Evolutionary conservation across 169 alveolate species (phyloP), one percentile per base, ranked within the genome.

Genomic region (Cryptosporidium bovis): DNA sequence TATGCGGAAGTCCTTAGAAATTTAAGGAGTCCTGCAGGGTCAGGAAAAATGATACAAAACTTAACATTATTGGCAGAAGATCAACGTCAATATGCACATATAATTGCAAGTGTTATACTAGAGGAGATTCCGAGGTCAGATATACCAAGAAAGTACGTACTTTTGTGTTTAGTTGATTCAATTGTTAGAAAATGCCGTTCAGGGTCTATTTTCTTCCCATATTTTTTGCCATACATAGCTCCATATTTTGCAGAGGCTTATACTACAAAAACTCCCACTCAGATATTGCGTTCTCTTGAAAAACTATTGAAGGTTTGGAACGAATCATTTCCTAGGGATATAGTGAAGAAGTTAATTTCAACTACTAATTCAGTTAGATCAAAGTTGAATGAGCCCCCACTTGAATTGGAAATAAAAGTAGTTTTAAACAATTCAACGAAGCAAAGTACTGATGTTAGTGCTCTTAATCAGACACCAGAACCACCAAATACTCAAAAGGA

Each of bases 161-260:
- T 77, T 34, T 62, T 77, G 44, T 77, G 87, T 62, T 34, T 77
- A 24, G 87, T 77, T 15, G 87, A 77, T 60, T 77, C 87, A 16
- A 77, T 77, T 15, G 87, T 77, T 34, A 53, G 87, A 15, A 77
- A 77, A 62, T 77, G 87, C 34, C 69, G 87, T 46, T 56, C 87
- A 18, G 87, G 87, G 29, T 77, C 87, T 24, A 56, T 60, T 3
- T 77, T 77, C 44, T 77, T 77, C 56, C 87, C 87, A 24, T 77
- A 77, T 36, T 77, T 77, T 77, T 62, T 77, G 64, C 87, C 87
- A 18, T 77, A 77, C 31, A 77, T 77, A 29, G 87, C 87, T 44
- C 87, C 87, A 77, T 77, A 77, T 46, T 77, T 77, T 60, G 87
- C 87, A 20, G 87, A 77, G n/a, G 87, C 87, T 46, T 77, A 77